Evolutionary conservation across 176 grass and related monocot species (phyloP).

Genomic region (Oropetium thomaeum): DNA sequence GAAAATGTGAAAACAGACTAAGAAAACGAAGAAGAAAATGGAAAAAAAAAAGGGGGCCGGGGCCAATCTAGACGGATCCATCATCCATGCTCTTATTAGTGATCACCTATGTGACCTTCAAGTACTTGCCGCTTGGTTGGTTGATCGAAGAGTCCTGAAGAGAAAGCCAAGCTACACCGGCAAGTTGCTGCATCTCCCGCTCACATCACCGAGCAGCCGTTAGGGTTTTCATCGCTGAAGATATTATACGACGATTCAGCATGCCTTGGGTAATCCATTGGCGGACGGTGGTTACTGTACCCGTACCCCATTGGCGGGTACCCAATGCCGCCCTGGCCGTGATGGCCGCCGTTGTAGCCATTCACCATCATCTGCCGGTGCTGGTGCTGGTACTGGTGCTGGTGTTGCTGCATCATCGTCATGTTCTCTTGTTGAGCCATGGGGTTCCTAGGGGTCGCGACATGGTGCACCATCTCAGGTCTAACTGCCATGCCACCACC

Average conservation of each 20-base stretch:
- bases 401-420: conserved; percentile 40
- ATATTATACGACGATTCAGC: conserved; percentile 31
- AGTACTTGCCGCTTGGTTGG: no score
- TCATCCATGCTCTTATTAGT: no score
- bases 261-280: conserved; percentile 42
- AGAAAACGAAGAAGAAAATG: no score
- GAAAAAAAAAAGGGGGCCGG: no score
- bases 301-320: conserved; percentile 59
- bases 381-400: conserved; percentile 40
- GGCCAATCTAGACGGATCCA: no score
- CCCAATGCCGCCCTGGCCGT: conserved; percentile 21
- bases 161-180: no score
- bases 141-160: no score
- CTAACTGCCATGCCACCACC: conserved; percentile 34
- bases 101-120: no score
- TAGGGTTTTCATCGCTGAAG: no score
- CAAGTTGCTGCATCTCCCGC: no score
- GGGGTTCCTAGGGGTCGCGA: conserved; percentile 35
- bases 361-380: conserved; percentile 52
- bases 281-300: conserved; percentile 36
- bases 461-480: conserved; percentile 48
- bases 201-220: no score
- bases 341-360: neutral
- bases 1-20: no score
- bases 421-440: conserved; percentile 54